Evolutionary conservation across 441 rosid genomes (phyloP), one percentile per base, ranked within the genome.

Genomic region (Dalechampia spathulata): DNA sequence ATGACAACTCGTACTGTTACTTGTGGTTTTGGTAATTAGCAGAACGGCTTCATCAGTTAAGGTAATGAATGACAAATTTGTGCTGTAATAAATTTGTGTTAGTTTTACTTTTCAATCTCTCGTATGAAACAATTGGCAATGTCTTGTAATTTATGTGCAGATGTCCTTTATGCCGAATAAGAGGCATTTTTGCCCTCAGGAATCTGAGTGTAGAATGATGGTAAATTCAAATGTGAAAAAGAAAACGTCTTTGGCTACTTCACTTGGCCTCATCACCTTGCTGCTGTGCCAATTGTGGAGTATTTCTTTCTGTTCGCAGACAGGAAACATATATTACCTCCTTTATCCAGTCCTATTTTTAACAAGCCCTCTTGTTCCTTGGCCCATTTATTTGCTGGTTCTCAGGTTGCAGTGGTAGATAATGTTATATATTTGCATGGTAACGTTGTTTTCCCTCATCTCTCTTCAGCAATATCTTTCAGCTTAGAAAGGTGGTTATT

Each of bases 121-220:
- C 36, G 26, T 48, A 43, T 25, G 42, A 49, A 58, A 15, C 23
- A 43, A 46, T 32, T 15, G 34, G 23, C 28, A 59, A 41, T 44
- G 60, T 49, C 54, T 37, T 47, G 26, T 50, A 27, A 52, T 63
- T 59, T 44, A 13, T 42, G 26, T 72, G 83, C 81, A 71, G 78
- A 68, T 70, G 36, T 28, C 52, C 58, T 39, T 59, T 54, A 19
- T 41, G 54, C 55, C 63, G 25, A 22, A 44, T 44, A 50, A 13
- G 2, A 43, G 65, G 62, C 45, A 17, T 58, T 72, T 32, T 53
- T 60, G n/a, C 52, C 57, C 60, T 16, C 37, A 50, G 39, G 49
- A 37, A 59, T 64, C 45, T 27, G 65, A 50, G 27, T 28, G 47
- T 38, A 26, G 52, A 68, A 60, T 21, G 65, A 54, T 51, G 69